Evolutionary conservation across 352 stramenopile species (phyloP).

Genomic region (Globisporangium paddicum): DNA sequence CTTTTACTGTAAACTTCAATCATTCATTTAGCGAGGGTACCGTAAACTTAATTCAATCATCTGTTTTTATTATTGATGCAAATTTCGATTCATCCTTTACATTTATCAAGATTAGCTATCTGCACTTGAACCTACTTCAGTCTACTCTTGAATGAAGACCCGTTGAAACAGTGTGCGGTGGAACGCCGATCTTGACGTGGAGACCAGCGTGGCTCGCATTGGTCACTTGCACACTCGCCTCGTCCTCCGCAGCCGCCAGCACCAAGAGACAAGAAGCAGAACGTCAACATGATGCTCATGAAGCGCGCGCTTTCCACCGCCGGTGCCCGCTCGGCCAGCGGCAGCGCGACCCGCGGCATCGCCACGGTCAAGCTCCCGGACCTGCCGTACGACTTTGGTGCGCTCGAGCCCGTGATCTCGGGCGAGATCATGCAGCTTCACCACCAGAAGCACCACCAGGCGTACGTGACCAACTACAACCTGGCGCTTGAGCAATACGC

Average conservation of each 20-base stretch:
- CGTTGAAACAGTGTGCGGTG: background rate
- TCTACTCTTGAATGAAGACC: background rate
- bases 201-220: background rate
- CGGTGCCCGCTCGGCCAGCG: background rate
- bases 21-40: too few species aligned
- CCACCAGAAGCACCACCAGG: conserved; percentile 96
- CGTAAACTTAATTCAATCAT: too few species aligned
- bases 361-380: conserved; percentile 79
- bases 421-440: conserved; percentile 93
- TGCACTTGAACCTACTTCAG: background rate
- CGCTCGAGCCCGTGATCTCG: conserved; percentile 84
- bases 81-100: background rate
- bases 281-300: background rate
- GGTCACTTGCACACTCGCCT: background rate
- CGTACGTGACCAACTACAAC: conserved; percentile 97
- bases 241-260: background rate
- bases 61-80: too few species aligned
- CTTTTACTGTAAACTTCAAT: too few species aligned
- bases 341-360: conserved; percentile 33
- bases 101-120: background rate
- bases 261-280: background rate
- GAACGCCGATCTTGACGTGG: conserved; percentile 2
- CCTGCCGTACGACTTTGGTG: conserved; percentile 84
- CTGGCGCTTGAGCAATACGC: conserved; percentile 91
- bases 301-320: conserved; percentile 4